phyloP scores from a whole-genome alignment of 441 rosid genomes.

The Syzygium malaccense region DNA sequence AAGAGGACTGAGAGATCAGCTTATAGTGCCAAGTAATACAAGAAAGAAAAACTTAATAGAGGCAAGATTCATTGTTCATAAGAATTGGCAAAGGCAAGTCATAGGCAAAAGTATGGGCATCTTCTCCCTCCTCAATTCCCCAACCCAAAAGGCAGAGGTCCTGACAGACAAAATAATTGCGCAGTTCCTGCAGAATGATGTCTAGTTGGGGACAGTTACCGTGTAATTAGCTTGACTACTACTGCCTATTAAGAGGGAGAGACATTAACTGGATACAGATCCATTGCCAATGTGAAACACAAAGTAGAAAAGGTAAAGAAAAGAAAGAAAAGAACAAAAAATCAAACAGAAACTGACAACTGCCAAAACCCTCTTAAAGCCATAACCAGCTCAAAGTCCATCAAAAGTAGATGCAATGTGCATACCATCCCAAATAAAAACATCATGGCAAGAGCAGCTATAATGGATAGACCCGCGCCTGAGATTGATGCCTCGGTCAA shows the following conservation, averaged over 20 bases:
- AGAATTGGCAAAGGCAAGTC: background rate
- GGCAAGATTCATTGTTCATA: background rate
- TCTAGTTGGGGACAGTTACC: background rate
- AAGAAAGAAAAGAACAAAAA: background rate
- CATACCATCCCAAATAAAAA: constrained; percentile 97
- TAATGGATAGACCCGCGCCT: constrained; percentile 90
- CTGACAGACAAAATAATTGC: background rate
- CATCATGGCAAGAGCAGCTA: constrained; percentile 82
- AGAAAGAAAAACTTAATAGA: background rate
- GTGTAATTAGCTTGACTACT: background rate
- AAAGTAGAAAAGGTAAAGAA: background rate
- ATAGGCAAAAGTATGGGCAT: background rate
- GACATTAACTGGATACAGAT: background rate
- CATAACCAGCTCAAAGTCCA: background rate
- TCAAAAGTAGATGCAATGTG: background rate
- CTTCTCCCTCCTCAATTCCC: background rate
- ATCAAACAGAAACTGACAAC: background rate
- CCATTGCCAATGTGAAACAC: background rate
- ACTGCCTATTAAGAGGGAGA: background rate
- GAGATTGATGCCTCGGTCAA: constrained; percentile 97
- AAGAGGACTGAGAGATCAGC: background rate
- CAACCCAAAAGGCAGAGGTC: background rate
- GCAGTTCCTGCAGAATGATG: background rate
- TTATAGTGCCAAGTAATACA: background rate
- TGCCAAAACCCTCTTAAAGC: background rate